phyloP scores from a whole-genome alignment of 2,329 filamentous ascomycete genomes.

The Juglanconis sp. region DNA sequence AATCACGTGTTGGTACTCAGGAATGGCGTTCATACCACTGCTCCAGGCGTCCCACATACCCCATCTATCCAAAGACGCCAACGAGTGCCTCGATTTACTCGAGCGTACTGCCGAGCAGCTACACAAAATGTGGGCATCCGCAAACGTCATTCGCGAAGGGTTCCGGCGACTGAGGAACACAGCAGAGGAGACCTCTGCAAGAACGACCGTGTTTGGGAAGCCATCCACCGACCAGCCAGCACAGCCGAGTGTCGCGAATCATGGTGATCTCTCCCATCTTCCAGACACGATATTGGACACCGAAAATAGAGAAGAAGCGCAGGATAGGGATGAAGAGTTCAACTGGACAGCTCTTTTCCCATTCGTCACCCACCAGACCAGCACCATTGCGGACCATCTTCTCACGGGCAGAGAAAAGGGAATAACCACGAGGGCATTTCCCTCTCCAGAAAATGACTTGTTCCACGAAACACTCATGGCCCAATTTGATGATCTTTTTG shows the following conservation, averaged over 20 bases:
- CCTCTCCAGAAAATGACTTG: background rate
- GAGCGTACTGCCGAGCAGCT: conserved; percentile 31
- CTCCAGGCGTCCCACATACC: conserved; percentile 35
- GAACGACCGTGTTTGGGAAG: background rate
- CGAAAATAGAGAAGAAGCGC: background rate
- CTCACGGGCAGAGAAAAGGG: conserved; percentile 23
- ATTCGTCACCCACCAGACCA: conserved; percentile 31
- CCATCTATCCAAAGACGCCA: conserved; percentile 27
- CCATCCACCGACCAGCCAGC: background rate
- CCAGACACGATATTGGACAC: background rate
- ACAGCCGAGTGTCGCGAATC: background rate
- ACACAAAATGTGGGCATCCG: conserved; percentile 33
- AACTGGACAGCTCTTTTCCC: conserved; percentile 34
- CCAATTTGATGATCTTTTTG: background rate
- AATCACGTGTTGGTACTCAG: conserved; percentile 41
- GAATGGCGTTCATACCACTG: conserved; percentile 38
- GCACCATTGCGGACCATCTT: conserved; percentile 25
- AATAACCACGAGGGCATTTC: conserved; percentile 11
- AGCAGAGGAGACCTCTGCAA: background rate
- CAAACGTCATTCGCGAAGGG: conserved; percentile 31
- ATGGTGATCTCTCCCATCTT: background rate
- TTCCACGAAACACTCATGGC: background rate
- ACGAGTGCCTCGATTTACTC: conserved; percentile 32
- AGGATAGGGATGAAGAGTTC: conserved; percentile 22
- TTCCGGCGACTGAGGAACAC: conserved; percentile 27